Percentiles rank a stretch among this genome's conserved stretches.
These are phyloP conservation scores for Picea sitchensis DNA, from an alignment of 75 land plant genomes.

Conservation along the genomic window DNA sequence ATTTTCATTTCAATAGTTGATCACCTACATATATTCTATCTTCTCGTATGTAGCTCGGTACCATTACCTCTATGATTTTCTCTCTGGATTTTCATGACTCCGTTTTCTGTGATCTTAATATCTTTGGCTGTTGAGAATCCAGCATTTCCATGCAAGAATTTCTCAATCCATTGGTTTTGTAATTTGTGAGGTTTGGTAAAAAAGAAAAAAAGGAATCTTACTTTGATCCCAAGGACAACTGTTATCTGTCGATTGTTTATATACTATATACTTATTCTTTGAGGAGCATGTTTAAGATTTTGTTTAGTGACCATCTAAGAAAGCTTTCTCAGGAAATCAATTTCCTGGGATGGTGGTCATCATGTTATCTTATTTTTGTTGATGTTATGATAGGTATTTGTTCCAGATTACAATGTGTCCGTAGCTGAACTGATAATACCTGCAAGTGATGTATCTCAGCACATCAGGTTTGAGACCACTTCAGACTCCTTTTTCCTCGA, in stretches of 20 bases:
- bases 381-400: slow-evolving; percentile 49
- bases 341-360: neutral
- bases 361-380: neutral
- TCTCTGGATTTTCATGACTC: neutral
- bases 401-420: slow-evolving; percentile 87
- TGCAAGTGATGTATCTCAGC: slow-evolving; percentile 79
- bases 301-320: neutral
- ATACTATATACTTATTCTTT: neutral
- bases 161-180: neutral
- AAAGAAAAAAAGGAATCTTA: neutral
- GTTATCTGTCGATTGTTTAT: neutral
- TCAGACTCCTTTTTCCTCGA: neutral
- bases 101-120: neutral
- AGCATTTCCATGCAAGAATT: neutral
- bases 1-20: neutral
- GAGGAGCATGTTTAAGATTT: neutral
- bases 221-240: neutral
- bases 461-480: slow-evolving; percentile 47
- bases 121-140: neutral
- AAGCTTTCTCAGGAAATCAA: neutral
- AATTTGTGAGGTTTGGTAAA: neutral
- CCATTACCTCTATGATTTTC: neutral
- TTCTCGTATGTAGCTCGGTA: neutral
- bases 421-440: slow-evolving; percentile 81
- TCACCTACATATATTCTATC: neutral